Base-by-base conservation (phyloP, 2,329 filamentous ascomycete genomes). In the Aspergillus ochraceus region DNA sequence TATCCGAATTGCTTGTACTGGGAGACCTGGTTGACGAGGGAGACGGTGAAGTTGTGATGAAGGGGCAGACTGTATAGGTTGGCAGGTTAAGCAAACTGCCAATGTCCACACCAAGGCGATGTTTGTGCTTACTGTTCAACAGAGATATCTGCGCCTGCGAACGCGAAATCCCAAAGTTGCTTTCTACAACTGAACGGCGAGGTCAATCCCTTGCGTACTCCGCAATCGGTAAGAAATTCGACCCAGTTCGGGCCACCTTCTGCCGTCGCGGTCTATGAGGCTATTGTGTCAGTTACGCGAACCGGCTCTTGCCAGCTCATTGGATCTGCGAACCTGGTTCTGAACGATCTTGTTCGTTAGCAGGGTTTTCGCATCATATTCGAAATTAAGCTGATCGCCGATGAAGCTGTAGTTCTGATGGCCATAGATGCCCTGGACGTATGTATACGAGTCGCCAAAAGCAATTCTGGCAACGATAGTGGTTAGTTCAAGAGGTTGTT, bases 161-260 rank as follows among this genome's bases (percentile, higher is more conserved):
- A 85, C 0, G 83, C 83, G 64, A 85, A 85, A 58, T 85, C 79
- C 83, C 83, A 86, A 0, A 86, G 74, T 55, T 84, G 80, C 11
- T 74, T 46, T 46, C 42, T 62, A 65, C 83, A 85, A 20, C 71
- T 70, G 26, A 69, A 67, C 2, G 81, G 82, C 2, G 74, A 71
- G 10, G 74, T 79, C 3, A 79, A 66, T 8, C 81, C 80, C 14
- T 75, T 68, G 42, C 79, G 65, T 9, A 80, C 53, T n/a, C 79
- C 82, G 65, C 84, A 85, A 1, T 72, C 69, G 6, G 83, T 85
- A 22, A 86, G 71, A 57, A 77, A 81, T 64, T 85, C 81, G 5
- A 84, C 76, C 82, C 83, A 86, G 57, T 85, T 83, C 0, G 83
- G 80, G 0, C 83, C 83, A 1, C 81, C 83, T 56, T 81, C 79